Conservation (phyloP, 768 basidiomycete genomes). For the Lactarius deliciosus region DNA sequence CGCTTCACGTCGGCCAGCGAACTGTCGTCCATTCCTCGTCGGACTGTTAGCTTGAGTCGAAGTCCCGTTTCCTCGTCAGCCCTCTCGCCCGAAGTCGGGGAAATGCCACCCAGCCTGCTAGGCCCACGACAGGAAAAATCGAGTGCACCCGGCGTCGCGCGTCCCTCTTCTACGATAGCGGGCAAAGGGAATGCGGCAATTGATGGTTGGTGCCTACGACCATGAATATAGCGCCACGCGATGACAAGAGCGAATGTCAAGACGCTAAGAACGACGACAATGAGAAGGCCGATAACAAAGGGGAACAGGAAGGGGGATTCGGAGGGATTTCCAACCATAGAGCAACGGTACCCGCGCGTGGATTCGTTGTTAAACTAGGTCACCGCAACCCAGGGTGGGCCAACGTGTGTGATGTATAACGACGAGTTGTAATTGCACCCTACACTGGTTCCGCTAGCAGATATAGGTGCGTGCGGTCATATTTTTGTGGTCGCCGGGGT, state of each 20-base stretch:
- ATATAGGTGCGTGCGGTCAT: not conserved
- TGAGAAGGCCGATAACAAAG: conserved; percentile 14
- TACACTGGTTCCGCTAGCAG: not conserved
- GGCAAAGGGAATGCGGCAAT: conserved; percentile 8
- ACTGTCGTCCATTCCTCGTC: not conserved
- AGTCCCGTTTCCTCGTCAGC: conserved; percentile 3
- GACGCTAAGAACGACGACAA: not conserved
- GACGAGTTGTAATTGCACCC: not conserved
- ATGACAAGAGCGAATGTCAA: conserved; percentile 7
- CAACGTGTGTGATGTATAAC: not conserved
- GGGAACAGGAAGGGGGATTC: conserved; percentile 14
- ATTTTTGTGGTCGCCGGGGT: conserved; percentile 11
- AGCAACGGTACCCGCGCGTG: not conserved
- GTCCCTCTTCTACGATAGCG: conserved; percentile 18
- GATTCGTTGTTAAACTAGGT: conserved; percentile 9
- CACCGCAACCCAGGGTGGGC: not conserved
- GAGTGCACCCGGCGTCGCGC: not conserved
- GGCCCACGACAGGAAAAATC: conserved; percentile 17
- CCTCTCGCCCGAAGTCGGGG: not conserved
- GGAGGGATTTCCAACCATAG: conserved; percentile 7
- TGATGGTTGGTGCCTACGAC: not conserved
- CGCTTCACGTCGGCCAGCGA: not conserved
- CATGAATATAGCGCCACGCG: conserved; percentile 3
- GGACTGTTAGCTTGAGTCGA: conserved; percentile 3
- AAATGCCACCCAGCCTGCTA: conserved; percentile 19